Evolutionary conservation across 2,329 filamentous ascomycete species (phyloP), one percentile per base, ranked within the genome.

Genomic region (Colletotrichum simmondsii): DNA sequence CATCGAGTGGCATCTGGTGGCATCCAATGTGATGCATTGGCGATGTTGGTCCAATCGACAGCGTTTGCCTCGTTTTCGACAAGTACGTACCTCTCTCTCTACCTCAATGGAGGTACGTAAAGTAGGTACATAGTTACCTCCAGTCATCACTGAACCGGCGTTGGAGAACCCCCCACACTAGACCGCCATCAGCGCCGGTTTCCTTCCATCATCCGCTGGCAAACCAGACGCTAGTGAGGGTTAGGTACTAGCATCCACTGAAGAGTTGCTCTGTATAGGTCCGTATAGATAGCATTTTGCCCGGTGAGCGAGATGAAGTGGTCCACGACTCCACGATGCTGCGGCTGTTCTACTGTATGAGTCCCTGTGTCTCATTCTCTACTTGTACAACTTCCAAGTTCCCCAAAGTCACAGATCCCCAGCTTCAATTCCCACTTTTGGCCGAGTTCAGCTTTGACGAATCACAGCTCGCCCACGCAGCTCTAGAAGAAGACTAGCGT

Each of bases 31-130:
- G 26, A 35, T 53, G 14, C 60, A 35, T 53, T 19, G 28, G 60
- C 61, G n/a, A 52, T 35, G 61, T 35, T 63, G 28, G 28, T 53
- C 61, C 61, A 63, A 63, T 53, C 46, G 28, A 35, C 61, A n/a
- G 28, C 11, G 61, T 49, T 63, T 63, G 61, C 46, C 61, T 63
- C 61, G 28, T 53, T 63, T 53, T 53, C 22, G n/a, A 19, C 7
- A 26, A 42, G 46, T 63, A 63, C 46, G 61, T 63, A 63, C 46
- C 28, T 53, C 35, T 37, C 30, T 32, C 30, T 32, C 37, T 42
- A 42, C 37, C 37, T 42, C 14, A 5, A 42, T 12, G 14, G 14
- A 42, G 37, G 37, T 42, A 42, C 37, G 14, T 42, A 28, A 28
- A 5, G 5, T 28, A 28, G 26, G 26, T 28, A 28, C 26, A 28